A percentile compares a stretch with the other conserved stretches of the same genome.
phyloP scores from a whole-genome alignment of 768 basidiomycete species.

The Termitomyces sp. region DNA sequence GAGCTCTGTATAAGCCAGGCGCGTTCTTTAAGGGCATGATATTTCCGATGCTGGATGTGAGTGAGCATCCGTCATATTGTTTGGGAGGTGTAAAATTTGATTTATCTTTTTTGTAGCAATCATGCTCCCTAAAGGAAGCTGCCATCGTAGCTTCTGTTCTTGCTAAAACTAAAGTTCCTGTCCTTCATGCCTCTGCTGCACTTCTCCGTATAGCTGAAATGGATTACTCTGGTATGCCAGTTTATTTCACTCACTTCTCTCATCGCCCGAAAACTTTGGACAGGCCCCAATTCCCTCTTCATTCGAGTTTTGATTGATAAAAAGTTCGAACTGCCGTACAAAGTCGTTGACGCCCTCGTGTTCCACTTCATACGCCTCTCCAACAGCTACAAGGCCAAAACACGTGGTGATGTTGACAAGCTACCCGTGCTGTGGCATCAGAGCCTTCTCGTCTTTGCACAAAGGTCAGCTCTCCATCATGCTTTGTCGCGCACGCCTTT shows the following conservation, averaged over 20 bases:
- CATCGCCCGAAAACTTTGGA: constrained; percentile 8
- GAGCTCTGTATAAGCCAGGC: constrained; percentile 90
- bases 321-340: constrained; percentile 96
- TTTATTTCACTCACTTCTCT: background rate
- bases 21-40: constrained; percentile 98
- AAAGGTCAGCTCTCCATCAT: constrained; percentile 53
- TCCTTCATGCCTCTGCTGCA: constrained; percentile 95
- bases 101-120: constrained; percentile 33
- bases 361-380: constrained; percentile 98
- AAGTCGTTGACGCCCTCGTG: constrained; percentile 94
- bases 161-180: constrained; percentile 86
- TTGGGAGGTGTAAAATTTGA: background rate
- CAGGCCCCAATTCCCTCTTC: constrained; percentile 91
- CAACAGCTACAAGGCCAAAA: constrained; percentile 77
- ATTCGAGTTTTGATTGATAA: constrained; percentile 96
- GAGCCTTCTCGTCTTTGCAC: constrained; percentile 88
- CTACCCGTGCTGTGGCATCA: constrained; percentile 99
- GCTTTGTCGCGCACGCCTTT: background rate
- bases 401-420: constrained; percentile 64
- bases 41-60: constrained; percentile 89
- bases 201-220: constrained; percentile 89
- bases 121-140: constrained; percentile 91
- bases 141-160: constrained; percentile 91
- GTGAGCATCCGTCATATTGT: constrained; percentile 35
- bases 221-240: constrained; percentile 79